Evolutionary conservation across 805 yeast genomes (phyloP), one percentile per base, ranked within the genome.

Genomic region (Torulaspora microellipsoides): DNA sequence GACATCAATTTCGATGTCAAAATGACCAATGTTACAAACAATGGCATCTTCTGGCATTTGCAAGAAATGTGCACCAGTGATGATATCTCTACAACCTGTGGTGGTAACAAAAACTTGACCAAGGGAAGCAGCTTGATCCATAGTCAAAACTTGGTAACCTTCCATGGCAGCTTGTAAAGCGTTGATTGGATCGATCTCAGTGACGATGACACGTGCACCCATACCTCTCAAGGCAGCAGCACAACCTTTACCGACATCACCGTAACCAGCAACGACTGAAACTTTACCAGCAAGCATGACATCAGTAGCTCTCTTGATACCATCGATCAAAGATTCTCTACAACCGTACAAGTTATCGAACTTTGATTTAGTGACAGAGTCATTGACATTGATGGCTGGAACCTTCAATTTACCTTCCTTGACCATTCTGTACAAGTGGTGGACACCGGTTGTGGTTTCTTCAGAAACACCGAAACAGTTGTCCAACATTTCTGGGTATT

Each of bases 191-290:
- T 91, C 99, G 65, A 91, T 77, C 79, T 91, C 99, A 59, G 98
- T 85, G 65, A 91, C 89, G 57, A 93, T 80, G 62, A 91, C 99
- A 73, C 96, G 86, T 58, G 99, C 96, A 78, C 99, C 99, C 97
- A 91, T 90, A 68, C 95, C 90, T 76, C 87, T 84, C 65, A 93
- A 81, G 56, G 99, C 96, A 87, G 89, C 85, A 70, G 96, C 97
- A 81, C 99, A 91, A 72, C 99, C 99, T 78, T 91, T 91, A 78
- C 99, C 99, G 67, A 91, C 99, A 70, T 91, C 99, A 81, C 99
- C 99, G 78, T 83, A 91, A 75, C 99, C 99, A 52, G 96, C 97
- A 63, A 91, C 98, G 62, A 91, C 95, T 51, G 98, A 95, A 67
- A 87, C 93, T 79, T 91, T 91, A 77, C 99, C 99, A 59, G 97